phyloP scores from a whole-genome alignment of 1,284 basidiomycete genomes.

The Boletus sp. region DNA sequence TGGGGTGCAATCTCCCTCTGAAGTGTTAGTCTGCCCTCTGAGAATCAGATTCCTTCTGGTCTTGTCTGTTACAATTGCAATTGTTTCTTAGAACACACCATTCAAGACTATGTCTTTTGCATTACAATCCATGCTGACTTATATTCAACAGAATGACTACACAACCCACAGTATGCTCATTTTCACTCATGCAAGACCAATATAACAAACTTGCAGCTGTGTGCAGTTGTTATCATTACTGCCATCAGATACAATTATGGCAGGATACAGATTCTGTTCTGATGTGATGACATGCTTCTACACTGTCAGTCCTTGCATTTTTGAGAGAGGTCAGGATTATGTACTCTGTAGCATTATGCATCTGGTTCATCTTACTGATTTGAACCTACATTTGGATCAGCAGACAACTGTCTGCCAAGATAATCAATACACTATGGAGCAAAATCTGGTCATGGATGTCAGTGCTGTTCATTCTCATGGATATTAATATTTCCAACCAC shows the following conservation, averaged over 20 bases:
- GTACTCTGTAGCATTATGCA: background rate
- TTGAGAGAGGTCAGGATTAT: too few species aligned
- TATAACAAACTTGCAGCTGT: background rate
- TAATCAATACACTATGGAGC: too few species aligned
- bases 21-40: too few species aligned
- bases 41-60: too few species aligned
- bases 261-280: background rate
- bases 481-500: background rate
- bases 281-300: background rate
- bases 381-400: too few species aligned
- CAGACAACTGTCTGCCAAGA: too few species aligned
- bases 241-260: background rate
- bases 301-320: background rate
- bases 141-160: background rate
- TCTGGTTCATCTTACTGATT: background rate
- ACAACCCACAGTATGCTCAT: background rate
- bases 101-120: background rate
- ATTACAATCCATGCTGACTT: background rate
- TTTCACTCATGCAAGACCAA: background rate
- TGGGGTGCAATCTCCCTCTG: too few species aligned
- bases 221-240: background rate
- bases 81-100: background rate
- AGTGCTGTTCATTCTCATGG: background rate
- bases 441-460: too few species aligned
- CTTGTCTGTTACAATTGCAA: background rate